Evolutionary conservation across 2,329 filamentous ascomycete species (phyloP).

Genomic region (Calonectria leucothoes): DNA sequence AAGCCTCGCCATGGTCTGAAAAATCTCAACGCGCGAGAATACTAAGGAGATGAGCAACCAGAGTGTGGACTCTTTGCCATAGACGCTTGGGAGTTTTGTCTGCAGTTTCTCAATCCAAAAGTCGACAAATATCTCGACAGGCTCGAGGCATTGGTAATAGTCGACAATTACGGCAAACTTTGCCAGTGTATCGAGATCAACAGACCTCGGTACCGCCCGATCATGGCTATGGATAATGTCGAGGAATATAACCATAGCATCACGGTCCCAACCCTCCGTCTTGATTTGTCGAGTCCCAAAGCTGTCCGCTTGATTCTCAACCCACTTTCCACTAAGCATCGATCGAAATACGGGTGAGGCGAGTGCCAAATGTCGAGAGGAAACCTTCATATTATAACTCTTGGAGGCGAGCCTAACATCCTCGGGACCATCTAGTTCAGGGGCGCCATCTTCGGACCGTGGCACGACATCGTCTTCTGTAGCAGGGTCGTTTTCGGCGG

Average conservation of each 20-base stretch:
- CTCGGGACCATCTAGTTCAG: not conserved
- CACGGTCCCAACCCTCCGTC: not conserved
- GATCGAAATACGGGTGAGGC: not conserved
- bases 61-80: not conserved
- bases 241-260: not conserved
- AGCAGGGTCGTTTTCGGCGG: not conserved
- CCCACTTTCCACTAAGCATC: constrained; percentile 6
- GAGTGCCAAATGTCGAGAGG: not conserved
- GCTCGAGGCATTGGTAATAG: constrained; percentile 19
- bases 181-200: not conserved
- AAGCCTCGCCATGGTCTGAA: constrained; percentile 3
- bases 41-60: not conserved
- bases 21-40: not conserved
- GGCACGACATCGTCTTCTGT: not conserved
- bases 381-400: constrained; percentile 2
- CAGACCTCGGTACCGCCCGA: accelerated
- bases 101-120: constrained; percentile 6
- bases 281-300: not conserved
- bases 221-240: constrained; percentile 6
- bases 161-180: constrained; percentile 17
- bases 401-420: not conserved
- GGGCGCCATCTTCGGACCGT: not conserved
- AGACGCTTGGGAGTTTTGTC: not conserved
- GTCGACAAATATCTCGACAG: not conserved
- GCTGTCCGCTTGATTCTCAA: not conserved